Percentiles rank a stretch among this genome's conserved stretches.
phyloP scores from a whole-genome alignment of 1,284 basidiomycete species.

The Dichomitus squalens region DNA sequence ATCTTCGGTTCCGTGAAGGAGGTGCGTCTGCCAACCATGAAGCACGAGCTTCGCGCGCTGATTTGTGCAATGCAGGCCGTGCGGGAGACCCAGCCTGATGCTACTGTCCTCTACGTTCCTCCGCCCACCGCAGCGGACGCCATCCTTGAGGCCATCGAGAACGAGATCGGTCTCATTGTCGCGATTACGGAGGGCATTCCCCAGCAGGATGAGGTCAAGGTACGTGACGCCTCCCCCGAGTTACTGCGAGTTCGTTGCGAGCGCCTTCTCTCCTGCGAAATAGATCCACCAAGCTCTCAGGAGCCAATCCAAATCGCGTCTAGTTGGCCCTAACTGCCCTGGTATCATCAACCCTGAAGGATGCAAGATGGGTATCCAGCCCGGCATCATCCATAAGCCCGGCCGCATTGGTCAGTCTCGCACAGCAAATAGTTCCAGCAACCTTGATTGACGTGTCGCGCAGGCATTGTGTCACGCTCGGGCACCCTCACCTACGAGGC shows the following conservation, averaged over 20 bases:
- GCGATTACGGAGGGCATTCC: slow-evolving; percentile 98
- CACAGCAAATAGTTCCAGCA: neutral
- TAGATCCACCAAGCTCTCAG: slow-evolving; percentile 93
- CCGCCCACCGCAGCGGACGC: slow-evolving; percentile 92
- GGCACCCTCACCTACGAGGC: slow-evolving; percentile 95
- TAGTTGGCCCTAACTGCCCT: slow-evolving; percentile 97
- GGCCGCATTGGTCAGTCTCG: slow-evolving; percentile 81
- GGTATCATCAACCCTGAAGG: slow-evolving; percentile 97
- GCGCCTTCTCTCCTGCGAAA: neutral
- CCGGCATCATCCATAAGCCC: slow-evolving; percentile 95
- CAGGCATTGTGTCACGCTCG: slow-evolving; percentile 96
- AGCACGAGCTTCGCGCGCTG: neutral
- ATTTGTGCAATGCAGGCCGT: slow-evolving; percentile 65
- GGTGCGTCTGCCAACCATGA: slow-evolving; percentile 47
- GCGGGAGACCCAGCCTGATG: slow-evolving; percentile 82
- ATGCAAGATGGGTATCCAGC: slow-evolving; percentile 99
- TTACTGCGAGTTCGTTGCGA: slow-evolving; percentile 1
- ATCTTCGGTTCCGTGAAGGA: slow-evolving; percentile 94
- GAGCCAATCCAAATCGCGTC: slow-evolving; percentile 92
- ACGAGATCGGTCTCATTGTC: slow-evolving; percentile 95
- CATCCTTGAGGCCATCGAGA: slow-evolving; percentile 97
- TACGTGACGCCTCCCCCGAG: slow-evolving; percentile 35
- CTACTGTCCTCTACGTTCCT: slow-evolving; percentile 94
- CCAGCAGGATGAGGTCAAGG: slow-evolving; percentile 92
- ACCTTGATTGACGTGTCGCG: neutral